Conservation (phyloP, 352 stramenopile genomes). For the Pythium dissotocum region DNA sequence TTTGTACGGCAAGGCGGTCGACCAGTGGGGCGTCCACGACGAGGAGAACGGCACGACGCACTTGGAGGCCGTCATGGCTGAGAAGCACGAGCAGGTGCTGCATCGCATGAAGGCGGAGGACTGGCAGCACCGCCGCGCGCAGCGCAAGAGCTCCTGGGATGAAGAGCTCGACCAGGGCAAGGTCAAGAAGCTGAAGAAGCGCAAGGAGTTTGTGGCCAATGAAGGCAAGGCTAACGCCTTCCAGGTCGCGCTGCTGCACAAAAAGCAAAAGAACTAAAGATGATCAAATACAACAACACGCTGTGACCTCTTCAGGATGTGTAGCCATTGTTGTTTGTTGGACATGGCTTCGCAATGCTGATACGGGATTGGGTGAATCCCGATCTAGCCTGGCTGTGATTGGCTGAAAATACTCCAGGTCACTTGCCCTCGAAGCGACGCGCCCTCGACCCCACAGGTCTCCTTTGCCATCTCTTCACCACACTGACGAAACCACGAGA, state of each 20-base stretch:
- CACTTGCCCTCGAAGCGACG: not conserved
- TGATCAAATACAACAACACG: no score
- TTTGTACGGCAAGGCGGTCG: constrained; percentile 64
- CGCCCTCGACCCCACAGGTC: not conserved
- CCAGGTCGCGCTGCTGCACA: constrained; percentile 55
- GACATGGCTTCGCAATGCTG: not conserved
- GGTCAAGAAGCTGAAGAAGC: constrained; percentile 83
- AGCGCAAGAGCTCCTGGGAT: constrained; percentile 77
- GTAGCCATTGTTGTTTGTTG: not conserved
- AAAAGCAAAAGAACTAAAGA: constrained; percentile 45
- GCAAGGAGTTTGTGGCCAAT: constrained; percentile 80
- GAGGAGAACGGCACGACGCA: constrained; percentile 22
- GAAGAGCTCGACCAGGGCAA: constrained; percentile 74
- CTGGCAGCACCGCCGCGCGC: constrained; percentile 65
- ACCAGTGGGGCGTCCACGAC: constrained; percentile 57
- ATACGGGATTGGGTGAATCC: not conserved
- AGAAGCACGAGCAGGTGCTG: constrained; percentile 69
- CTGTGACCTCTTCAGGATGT: no score
- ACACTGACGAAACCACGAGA: no score
- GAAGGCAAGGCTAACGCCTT: constrained; percentile 75
- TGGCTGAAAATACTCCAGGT: not conserved
- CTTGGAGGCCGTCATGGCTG: constrained; percentile 39
- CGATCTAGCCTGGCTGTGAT: not conserved
- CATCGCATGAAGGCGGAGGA: constrained; percentile 76
- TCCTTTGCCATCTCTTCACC: not conserved